Evolutionary conservation across 768 basidiomycete species (phyloP).

Genomic region (Boletus rex-veris): DNA sequence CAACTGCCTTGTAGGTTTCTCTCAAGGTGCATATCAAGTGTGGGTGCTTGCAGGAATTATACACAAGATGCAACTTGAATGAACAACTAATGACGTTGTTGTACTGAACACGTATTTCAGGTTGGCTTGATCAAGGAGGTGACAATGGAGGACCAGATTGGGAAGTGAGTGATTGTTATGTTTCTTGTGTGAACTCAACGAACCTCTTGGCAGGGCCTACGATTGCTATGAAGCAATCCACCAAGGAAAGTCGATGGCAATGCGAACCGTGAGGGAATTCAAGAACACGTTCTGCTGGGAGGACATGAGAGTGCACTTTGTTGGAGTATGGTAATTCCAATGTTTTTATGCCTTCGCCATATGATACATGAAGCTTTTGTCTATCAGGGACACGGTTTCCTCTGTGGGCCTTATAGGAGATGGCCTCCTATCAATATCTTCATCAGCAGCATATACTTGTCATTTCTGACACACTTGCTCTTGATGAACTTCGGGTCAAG

Average conservation of each 20-base stretch:
- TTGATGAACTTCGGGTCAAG: slow-evolving; percentile 6
- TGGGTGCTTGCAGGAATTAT: slow-evolving; percentile 41
- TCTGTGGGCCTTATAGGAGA: slow-evolving; percentile 1
- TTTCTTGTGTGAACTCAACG: too few species aligned
- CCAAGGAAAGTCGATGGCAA: slow-evolving; percentile 2
- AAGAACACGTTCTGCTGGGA: slow-evolving; percentile 36
- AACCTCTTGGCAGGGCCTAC: slow-evolving; percentile 4
- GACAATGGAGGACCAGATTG: slow-evolving; percentile 16
- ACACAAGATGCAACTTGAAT: slow-evolving; percentile 22
- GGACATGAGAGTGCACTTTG: not conserved
- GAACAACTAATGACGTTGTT: too few species aligned
- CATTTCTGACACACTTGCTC: slow-evolving; percentile 7
- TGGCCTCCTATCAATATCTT: not conserved
- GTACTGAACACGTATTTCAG: not conserved
- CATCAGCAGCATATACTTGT: not conserved
- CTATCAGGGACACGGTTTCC: slow-evolving; percentile 5
- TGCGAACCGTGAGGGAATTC: slow-evolving; percentile 24
- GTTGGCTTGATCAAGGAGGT: not conserved
- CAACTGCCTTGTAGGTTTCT: not conserved
- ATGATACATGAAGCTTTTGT: not conserved
- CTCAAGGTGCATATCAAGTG: slow-evolving; percentile 39
- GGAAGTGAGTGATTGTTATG: slow-evolving; percentile 6
- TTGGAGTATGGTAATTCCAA: not conserved
- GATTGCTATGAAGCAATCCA: slow-evolving; percentile 3
- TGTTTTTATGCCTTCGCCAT: too few species aligned